A percentile compares a stretch with the other conserved stretches of the same genome.
Conservation (phyloP, 2,329 filamentous ascomycete species). For the Alternaria tenuissima region DNA sequence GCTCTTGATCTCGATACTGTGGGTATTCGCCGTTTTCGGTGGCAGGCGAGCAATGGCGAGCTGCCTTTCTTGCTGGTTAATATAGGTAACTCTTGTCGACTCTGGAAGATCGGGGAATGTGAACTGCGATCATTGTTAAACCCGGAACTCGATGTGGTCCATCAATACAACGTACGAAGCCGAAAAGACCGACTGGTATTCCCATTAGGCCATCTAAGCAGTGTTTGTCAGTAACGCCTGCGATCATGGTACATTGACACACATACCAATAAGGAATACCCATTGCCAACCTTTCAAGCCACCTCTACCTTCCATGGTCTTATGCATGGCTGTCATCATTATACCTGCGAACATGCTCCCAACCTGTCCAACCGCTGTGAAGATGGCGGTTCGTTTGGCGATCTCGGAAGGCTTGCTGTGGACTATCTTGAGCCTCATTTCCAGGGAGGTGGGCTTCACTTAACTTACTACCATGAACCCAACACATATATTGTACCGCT, state of each 20-base stretch:
- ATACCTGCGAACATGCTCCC: conserved; percentile 40
- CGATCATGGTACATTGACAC: not conserved
- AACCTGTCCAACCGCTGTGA: conserved; percentile 31
- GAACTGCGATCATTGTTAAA: conserved; percentile 14
- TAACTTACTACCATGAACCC: conserved; percentile 40
- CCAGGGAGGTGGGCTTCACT: not conserved
- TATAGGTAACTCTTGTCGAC: conserved; percentile 16
- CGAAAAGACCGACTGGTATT: conserved; percentile 31
- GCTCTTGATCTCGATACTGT: conserved; percentile 28
- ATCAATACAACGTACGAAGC: conserved; percentile 21
- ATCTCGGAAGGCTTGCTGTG: conserved; percentile 33
- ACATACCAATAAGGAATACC: conserved; percentile 34
- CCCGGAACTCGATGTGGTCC: not conserved
- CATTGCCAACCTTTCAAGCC: conserved; percentile 36
- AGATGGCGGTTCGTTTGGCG: conserved; percentile 36
- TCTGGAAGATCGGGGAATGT: conserved; percentile 37
- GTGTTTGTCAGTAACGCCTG: conserved; percentile 1
- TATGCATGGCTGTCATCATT: conserved; percentile 39
- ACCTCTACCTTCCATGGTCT: conserved; percentile 29
- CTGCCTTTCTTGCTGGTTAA: conserved; percentile 26
- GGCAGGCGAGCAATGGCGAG: conserved; percentile 32
- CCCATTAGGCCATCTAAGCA: conserved; percentile 32
- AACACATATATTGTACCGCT: conserved; percentile 35
- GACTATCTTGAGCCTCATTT: not conserved
- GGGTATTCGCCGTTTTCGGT: conserved; percentile 27